phyloP scores from a whole-genome alignment of 495 filamentous ascomycete genomes.

The Mytilinidion resinicola region DNA sequence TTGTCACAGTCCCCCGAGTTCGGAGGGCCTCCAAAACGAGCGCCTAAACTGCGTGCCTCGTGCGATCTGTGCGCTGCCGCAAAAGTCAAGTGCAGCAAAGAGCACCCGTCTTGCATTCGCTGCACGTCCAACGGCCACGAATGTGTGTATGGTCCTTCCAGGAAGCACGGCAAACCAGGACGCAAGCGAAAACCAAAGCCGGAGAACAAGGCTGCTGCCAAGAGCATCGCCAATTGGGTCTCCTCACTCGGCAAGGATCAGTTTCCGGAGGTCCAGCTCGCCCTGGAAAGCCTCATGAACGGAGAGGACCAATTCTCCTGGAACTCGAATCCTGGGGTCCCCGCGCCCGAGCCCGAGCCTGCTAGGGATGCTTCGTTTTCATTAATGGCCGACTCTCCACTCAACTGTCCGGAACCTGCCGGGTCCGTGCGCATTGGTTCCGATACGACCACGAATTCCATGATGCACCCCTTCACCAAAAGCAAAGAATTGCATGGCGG shows the following conservation, averaged over 20 bases:
- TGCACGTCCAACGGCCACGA: slow-evolving; percentile 19
- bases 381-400: neutral
- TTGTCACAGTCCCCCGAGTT: neutral
- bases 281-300: neutral
- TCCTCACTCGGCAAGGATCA: slow-evolving; percentile 4
- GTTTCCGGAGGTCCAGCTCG: neutral
- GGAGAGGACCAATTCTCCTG: neutral
- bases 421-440: neutral
- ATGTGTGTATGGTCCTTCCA: slow-evolving; percentile 30
- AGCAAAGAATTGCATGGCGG: neutral
- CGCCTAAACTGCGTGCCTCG: slow-evolving; percentile 32
- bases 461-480: slow-evolving; percentile 18
- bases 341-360: neutral
- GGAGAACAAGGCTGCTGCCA: slow-evolving; percentile 13
- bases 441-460: neutral
- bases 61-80: slow-evolving; percentile 33
- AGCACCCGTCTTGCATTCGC: slow-evolving; percentile 29
- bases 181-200: slow-evolving; percentile 21
- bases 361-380: neutral
- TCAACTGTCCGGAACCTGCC: no score
- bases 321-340: neutral
- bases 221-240: neutral
- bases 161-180: slow-evolving; percentile 29
- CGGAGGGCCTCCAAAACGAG: slow-evolving; percentile 21
- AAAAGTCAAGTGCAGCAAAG: slow-evolving; percentile 35